These are phyloP conservation scores for Paramecium primaurelia DNA, from an alignment of 73 alveolate genomes.

Conservation along the genomic window DNA sequence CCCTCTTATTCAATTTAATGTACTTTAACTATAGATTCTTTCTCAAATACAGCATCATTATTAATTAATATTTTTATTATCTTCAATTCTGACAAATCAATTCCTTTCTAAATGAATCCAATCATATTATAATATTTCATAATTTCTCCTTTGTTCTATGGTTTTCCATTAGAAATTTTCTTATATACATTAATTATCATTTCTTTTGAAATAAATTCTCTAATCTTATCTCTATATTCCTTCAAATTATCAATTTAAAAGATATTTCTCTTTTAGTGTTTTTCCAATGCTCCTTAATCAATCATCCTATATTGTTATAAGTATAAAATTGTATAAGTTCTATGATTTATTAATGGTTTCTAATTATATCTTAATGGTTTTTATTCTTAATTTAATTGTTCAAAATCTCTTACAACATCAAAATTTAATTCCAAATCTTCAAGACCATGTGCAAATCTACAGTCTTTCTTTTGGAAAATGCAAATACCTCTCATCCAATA, in stretches of 20 bases:
- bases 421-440: background rate
- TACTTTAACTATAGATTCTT: background rate
- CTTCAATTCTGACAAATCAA: constrained; percentile 2
- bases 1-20: background rate
- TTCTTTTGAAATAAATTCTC: background rate
- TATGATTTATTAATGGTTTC: background rate
- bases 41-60: background rate
- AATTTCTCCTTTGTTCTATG: background rate
- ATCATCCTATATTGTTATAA: background rate
- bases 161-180: background rate
- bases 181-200: background rate
- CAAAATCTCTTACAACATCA: background rate
- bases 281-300: background rate
- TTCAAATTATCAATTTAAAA: constrained; percentile 1
- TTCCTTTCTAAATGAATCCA: background rate
- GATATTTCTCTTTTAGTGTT: background rate
- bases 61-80: background rate
- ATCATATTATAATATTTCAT: background rate
- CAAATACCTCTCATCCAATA: constrained; percentile 45
- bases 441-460: constrained; percentile 25
- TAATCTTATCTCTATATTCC: constrained; percentile 7
- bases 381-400: background rate
- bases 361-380: constrained; percentile 23
- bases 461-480: background rate
- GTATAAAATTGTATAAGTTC: background rate